Evolutionary conservation across 805 yeast species (phyloP).

Genomic region (Metschnikowia gelsemii): DNA sequence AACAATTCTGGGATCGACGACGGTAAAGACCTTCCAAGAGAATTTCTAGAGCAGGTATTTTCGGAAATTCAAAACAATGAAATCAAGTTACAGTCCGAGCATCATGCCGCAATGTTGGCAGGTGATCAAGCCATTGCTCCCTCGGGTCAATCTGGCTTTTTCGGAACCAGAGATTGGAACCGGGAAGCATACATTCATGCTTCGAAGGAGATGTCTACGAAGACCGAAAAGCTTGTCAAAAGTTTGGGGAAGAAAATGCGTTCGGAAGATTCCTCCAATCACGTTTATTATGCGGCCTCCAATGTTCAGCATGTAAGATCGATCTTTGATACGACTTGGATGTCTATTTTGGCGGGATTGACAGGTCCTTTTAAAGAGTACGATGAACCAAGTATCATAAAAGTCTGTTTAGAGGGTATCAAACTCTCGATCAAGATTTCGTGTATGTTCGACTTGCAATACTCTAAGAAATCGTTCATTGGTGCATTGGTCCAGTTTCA

Average conservation of each 20-base stretch:
- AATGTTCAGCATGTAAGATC: conserved; percentile 89
- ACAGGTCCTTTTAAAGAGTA: conserved; percentile 92
- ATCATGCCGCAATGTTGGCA: conserved; percentile 82
- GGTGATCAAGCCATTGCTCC: conserved; percentile 47
- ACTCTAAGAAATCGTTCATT: conserved; percentile 85
- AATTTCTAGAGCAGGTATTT: conserved; percentile 65
- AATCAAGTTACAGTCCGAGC: conserved; percentile 89
- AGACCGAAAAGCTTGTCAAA: conserved; percentile 81
- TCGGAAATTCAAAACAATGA: conserved; percentile 80
- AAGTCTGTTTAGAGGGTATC: conserved; percentile 79
- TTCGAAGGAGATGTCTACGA: conserved; percentile 84
- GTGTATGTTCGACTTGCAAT: conserved; percentile 75
- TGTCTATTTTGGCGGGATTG: conserved; percentile 92
- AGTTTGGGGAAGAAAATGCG: conserved; percentile 52
- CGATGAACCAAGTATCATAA: conserved; percentile 69
- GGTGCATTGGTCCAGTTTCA: conserved; percentile 88
- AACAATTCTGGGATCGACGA: conserved; percentile 94
- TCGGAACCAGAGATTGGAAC: conserved; percentile 65
- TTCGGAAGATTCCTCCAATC: conserved; percentile 35
- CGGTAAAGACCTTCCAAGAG: conserved; percentile 77
- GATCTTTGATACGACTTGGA: conserved; percentile 93
- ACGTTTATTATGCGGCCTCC: conserved; percentile 74
- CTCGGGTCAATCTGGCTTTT: conserved; percentile 46
- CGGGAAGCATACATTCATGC: conserved; percentile 91
- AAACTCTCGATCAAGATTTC: conserved; percentile 79